Conservation (phyloP, 306 rosid species). For the Prunus kanzakura region DNA sequence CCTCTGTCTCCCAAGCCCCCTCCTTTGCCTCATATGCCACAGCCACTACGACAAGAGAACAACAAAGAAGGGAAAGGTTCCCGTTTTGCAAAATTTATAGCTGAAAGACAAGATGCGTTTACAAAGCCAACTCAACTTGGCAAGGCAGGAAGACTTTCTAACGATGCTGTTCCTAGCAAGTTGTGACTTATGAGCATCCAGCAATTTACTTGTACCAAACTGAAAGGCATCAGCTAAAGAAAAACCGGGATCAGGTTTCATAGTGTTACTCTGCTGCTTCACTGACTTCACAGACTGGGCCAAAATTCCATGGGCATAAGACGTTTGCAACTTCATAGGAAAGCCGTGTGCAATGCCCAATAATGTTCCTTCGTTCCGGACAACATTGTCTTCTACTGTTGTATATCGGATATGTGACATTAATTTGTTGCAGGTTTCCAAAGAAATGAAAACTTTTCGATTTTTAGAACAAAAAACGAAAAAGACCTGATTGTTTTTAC, state of each 20-base stretch:
- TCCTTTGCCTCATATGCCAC: slow-evolving; percentile 42
- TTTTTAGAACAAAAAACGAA: not conserved
- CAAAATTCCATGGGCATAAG: not conserved
- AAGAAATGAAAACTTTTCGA: not conserved
- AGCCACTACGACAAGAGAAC: slow-evolving; percentile 32
- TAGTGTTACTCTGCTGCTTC: not conserved
- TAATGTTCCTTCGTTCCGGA: not conserved
- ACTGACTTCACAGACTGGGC: not conserved
- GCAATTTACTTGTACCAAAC: slow-evolving; percentile 7
- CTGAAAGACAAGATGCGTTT: slow-evolving; percentile 60
- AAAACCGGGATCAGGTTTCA: not conserved
- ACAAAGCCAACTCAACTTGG: slow-evolving; percentile 34
- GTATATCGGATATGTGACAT: not conserved
- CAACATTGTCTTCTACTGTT: not conserved
- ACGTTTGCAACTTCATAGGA: not conserved
- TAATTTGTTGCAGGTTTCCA: not conserved
- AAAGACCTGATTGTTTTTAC: too few relatives aligned
- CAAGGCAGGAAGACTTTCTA: slow-evolving; percentile 36
- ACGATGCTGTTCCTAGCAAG: slow-evolving; percentile 55
- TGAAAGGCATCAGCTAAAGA: slow-evolving; percentile 5
- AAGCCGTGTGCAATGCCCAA: not conserved
- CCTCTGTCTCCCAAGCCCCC: slow-evolving; percentile 58
- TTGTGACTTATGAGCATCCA: slow-evolving; percentile 39
- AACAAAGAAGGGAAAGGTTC: slow-evolving; percentile 61
- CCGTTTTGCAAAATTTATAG: slow-evolving; percentile 73